phyloP scores from a whole-genome alignment of 2,329 filamentous ascomycete genomes.

The Epichloe festucae region DNA sequence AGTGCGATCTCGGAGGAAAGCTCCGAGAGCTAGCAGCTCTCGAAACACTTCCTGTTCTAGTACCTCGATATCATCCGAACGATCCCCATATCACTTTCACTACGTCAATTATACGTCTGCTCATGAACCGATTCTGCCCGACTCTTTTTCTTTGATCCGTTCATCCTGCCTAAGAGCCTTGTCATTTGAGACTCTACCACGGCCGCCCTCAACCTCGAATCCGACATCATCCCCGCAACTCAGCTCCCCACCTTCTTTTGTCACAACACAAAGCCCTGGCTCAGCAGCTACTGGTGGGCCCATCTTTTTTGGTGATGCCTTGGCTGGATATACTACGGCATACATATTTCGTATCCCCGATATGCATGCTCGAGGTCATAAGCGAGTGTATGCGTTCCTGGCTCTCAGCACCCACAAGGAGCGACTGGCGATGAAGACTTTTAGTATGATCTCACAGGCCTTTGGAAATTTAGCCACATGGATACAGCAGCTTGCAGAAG shows the following conservation, averaged over 20 bases:
- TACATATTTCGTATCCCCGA: slow-evolving; percentile 60
- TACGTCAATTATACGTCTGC: slow-evolving; percentile 57
- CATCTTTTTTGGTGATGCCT: slow-evolving; percentile 54
- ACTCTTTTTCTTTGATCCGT: slow-evolving; percentile 54
- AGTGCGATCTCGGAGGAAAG: slow-evolving; percentile 27
- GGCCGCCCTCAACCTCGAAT: slow-evolving; percentile 32
- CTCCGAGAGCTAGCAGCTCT: slow-evolving; percentile 29
- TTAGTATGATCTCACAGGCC: slow-evolving; percentile 46
- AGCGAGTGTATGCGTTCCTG: slow-evolving; percentile 56
- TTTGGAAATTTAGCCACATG: slow-evolving; percentile 52
- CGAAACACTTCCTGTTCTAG: slow-evolving; percentile 39
- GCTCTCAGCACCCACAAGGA: slow-evolving; percentile 54
- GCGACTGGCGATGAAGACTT: slow-evolving; percentile 51
- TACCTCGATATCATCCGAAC: slow-evolving; percentile 34
- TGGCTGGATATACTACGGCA: slow-evolving; percentile 54
- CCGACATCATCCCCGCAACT: slow-evolving; percentile 23
- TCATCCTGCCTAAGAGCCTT: slow-evolving; percentile 54
- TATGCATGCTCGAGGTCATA: slow-evolving; percentile 52
- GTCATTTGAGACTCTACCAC: slow-evolving; percentile 53
- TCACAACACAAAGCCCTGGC: slow-evolving; percentile 40
- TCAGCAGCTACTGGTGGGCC: slow-evolving; percentile 48
- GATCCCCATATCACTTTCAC: slow-evolving; percentile 42
- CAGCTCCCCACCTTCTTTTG: slow-evolving; percentile 33
- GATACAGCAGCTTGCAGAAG: slow-evolving; percentile 52
- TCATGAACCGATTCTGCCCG: slow-evolving; percentile 46